Evolutionary conservation across 2,329 filamentous ascomycete species (phyloP).

Genomic region (Cryoendolithus antarcticus): DNA sequence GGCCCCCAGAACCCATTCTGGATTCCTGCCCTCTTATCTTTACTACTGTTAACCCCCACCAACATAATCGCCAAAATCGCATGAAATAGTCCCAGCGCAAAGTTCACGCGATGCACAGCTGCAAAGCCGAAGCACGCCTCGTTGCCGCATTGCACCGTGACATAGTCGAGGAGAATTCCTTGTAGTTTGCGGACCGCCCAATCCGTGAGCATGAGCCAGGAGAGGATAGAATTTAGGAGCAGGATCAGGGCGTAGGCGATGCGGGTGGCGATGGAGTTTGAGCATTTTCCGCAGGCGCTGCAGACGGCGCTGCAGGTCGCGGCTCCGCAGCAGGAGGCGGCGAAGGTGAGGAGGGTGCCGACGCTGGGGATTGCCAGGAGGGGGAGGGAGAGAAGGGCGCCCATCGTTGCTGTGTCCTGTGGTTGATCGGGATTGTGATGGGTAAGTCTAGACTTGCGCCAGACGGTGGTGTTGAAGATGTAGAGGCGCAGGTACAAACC

Average conservation of each 20-base stretch:
- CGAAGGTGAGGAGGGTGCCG: conserved; percentile 68
- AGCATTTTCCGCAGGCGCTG: conserved; percentile 90
- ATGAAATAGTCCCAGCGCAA: conserved; percentile 89
- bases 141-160: conserved; percentile 77
- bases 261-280: conserved; percentile 93
- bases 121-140: conserved; percentile 92
- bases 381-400: conserved; percentile 79
- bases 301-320: conserved; percentile 94
- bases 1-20: conserved; percentile 99
- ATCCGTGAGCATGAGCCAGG: conserved; percentile 98
- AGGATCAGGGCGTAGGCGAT: conserved; percentile 78
- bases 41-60: conserved; percentile 75
- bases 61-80: conserved; percentile 72
- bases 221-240: conserved; percentile 88
- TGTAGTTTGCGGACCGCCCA: conserved; percentile 97
- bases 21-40: conserved; percentile 71
- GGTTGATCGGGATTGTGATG: not conserved
- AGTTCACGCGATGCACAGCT: conserved; percentile 95
- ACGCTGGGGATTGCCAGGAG: conserved; percentile 78
- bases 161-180: conserved; percentile 84
- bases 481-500: no score
- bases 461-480: no score
- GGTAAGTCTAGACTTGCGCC: not conserved
- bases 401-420: conserved; percentile 47
- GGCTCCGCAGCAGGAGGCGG: conserved; percentile 86